Base-by-base conservation (phyloP, 768 basidiomycete genomes). In the Rhodotorula babjevae region DNA sequence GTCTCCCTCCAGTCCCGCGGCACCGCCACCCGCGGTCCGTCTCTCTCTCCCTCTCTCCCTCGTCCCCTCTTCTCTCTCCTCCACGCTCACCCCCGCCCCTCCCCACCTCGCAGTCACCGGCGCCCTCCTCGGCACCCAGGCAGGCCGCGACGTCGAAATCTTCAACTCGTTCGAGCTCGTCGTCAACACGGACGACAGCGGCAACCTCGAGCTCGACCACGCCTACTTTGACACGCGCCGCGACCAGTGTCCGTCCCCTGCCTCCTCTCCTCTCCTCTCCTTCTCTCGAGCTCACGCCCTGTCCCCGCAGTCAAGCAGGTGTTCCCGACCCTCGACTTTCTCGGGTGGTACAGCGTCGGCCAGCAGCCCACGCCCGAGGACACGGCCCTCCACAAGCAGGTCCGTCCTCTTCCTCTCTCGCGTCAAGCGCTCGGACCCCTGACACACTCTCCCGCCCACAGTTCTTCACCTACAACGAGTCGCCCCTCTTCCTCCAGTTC, bases 301-400 rank as follows among this genome's bases (percentile, higher is more conserved):
- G n/a, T 3, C 23, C 6, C 58, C n/a, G 66, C 81, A 98, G 95
- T 93, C 85, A 95, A 95, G 81, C 93, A 96, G 82, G 95, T 98
- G 31, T 98, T 99, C 81, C 96, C 96, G 19, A 93, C 93, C 1
- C 85, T 98, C 47, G 96, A 98, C 79, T 89, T 99, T 79, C 90
- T 99, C 63, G 96, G 96, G 15, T 99, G 96, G 96, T 99, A 99
- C 82, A 91, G 90, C 0, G 88, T 94, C 57, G 89, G 92, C 25
- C 80, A 85, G n/a, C 83, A 84, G 19, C 92, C 92, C 0, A 88
- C 88, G 2, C 78, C 85, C n/a, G 83, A 83, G 29, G 93, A 98
- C 78, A 87, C 92, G 58, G 84, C 86, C 3, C 84, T 98, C 27
- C 92, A 97, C 79, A 88, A 91, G 80, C 92, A 96, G 84, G 93